These are phyloP conservation scores for Amanita subjunquillea DNA, from an alignment of 768 basidiomycete species.

Conservation along the genomic window DNA sequence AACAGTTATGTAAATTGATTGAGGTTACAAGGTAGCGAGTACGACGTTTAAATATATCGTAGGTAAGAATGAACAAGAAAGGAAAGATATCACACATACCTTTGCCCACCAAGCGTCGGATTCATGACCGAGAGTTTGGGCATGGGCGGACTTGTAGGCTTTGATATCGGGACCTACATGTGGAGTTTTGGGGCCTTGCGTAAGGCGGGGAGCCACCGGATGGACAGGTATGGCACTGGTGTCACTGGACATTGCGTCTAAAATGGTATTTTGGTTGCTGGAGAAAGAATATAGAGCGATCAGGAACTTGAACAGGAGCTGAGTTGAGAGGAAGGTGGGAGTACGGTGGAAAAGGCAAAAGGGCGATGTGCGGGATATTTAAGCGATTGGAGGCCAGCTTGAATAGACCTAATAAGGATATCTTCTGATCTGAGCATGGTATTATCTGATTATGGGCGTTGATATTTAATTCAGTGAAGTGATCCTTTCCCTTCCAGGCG, in stretches of 20 bases:
- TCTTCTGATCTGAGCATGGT: not conserved
- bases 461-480: too few species aligned
- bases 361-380: not conserved
- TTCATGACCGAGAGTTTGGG: slow-evolving; percentile 61
- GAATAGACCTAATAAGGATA: not conserved
- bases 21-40: not conserved
- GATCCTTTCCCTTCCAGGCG: too few species aligned
- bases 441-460: too few species aligned
- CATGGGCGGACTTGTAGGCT: slow-evolving; percentile 63
- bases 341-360: not conserved
- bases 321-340: not conserved
- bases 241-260: not conserved
- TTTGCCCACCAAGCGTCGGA: slow-evolving; percentile 86
- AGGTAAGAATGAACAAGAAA: not conserved
- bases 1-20: not conserved
- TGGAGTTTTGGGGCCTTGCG: slow-evolving; percentile 50
- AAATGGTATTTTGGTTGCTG: too few species aligned
- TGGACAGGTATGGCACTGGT: slow-evolving; percentile 28
- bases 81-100: slow-evolving; percentile 26
- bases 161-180: slow-evolving; percentile 73
- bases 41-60: not conserved
- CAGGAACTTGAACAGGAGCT: too few species aligned
- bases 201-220: slow-evolving; percentile 69
- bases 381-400: not conserved
- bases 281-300: not conserved